Evolutionary conservation across 106 monocot species (phyloP).

Genomic region (Allium cepa): DNA sequence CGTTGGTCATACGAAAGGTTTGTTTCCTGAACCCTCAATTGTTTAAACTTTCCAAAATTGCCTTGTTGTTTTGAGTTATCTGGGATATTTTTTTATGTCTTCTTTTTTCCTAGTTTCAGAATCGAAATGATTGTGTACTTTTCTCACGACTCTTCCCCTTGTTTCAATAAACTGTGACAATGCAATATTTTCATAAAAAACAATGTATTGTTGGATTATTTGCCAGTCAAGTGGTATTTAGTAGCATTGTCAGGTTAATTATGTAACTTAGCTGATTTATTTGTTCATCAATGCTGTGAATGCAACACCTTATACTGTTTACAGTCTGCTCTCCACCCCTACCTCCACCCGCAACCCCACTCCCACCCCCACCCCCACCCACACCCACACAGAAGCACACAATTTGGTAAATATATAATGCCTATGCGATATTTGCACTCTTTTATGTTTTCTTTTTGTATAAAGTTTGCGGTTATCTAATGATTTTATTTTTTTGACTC

Average conservation of each 20-base stretch:
- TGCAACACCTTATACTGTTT: not conserved
- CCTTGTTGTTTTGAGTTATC: not conserved
- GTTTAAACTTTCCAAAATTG: not conserved
- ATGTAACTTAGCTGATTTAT: not conserved
- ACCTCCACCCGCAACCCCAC: not conserved
- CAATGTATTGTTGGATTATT: no score
- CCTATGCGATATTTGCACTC: no score
- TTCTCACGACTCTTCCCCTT: not conserved
- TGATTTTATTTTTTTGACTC: conserved; percentile 9
- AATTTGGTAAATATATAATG: no score
- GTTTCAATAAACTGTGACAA: no score
- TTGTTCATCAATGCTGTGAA: not conserved
- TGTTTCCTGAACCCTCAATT: not conserved
- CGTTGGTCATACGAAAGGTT: conserved; percentile 96
- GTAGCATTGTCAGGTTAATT: not conserved
- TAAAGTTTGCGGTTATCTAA: not conserved
- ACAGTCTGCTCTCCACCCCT: not conserved
- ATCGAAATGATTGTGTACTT: not conserved
- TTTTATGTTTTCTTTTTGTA: not conserved
- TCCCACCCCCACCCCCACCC: no score
- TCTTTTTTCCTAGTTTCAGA: not conserved
- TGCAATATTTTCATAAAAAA: no score
- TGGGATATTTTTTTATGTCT: not conserved
- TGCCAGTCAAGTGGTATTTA: no score
- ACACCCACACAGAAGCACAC: not conserved